Evolutionary conservation across 2,329 filamentous ascomycete species (phyloP).

Genomic region (Xylariaceae sp.): DNA sequence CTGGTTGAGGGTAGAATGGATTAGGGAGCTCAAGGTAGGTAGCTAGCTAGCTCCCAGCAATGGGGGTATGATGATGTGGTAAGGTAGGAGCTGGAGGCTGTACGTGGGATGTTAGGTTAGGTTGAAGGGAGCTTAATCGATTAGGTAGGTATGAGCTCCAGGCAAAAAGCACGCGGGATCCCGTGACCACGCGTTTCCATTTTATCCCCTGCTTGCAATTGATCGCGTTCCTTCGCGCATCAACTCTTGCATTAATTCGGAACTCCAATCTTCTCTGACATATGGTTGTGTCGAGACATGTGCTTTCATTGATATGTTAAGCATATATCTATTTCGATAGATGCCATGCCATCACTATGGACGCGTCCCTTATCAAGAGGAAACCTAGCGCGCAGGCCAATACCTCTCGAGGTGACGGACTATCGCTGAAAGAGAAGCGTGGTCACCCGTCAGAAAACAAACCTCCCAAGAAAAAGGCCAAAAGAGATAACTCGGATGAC

Average conservation of each 20-base stretch:
- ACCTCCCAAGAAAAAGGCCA: constrained; percentile 33
- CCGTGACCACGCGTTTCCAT: constrained; percentile 24
- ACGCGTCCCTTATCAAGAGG: constrained; percentile 26
- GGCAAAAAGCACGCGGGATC: constrained; percentile 13
- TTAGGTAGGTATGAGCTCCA: constrained; percentile 1
- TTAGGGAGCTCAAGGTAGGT: too few species aligned
- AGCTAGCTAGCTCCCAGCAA: too few species aligned
- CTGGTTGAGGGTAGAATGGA: too few species aligned
- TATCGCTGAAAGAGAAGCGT: constrained; percentile 8
- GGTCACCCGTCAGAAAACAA: constrained; percentile 13
- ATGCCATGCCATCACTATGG: constrained; percentile 20
- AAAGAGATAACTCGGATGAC: constrained; percentile 27
- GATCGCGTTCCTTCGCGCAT: constrained; percentile 13
- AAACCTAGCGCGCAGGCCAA: constrained; percentile 4
- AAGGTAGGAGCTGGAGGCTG: too few species aligned
- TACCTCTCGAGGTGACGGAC: constrained; percentile 8
- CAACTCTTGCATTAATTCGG: too few species aligned
- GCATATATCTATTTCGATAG: too few species aligned
- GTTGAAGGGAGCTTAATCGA: neutral
- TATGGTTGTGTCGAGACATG: too few species aligned
- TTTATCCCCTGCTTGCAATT: constrained; percentile 5
- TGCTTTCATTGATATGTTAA: neutral
- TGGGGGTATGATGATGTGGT: too few species aligned
- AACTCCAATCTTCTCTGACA: too few species aligned
- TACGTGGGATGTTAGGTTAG: too few species aligned